These are phyloP conservation scores for Coniochaeta prunicola DNA, from an alignment of 2,329 filamentous ascomycete species.

Conservation along the genomic window DNA sequence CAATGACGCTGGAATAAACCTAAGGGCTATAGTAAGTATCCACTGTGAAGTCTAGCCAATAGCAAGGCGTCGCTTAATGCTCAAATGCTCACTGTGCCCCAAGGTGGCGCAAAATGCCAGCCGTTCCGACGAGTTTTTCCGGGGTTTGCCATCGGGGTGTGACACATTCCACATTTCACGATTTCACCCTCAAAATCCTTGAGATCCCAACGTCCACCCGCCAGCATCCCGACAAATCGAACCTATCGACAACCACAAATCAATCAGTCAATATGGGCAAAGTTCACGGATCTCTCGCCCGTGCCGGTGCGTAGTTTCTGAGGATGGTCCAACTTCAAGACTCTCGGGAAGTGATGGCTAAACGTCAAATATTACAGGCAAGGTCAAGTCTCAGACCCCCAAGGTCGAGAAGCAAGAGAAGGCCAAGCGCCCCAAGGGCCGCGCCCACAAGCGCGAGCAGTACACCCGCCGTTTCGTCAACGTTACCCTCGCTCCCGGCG, in stretches of 20 bases:
- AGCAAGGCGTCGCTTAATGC: neutral
- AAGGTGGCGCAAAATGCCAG: neutral
- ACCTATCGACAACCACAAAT: neutral
- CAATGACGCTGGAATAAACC: neutral
- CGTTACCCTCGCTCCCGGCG: slow-evolving; percentile 82
- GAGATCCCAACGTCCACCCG: neutral
- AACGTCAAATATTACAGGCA: slow-evolving; percentile 46
- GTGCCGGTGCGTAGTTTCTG: slow-evolving; percentile 51
- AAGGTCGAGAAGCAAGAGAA: slow-evolving; percentile 93
- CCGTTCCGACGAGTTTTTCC: neutral
- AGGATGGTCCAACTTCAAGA: slow-evolving; percentile 1
- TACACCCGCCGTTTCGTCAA: slow-evolving; percentile 99
- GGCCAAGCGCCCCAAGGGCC: slow-evolving; percentile 94
- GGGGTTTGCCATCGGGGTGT: slow-evolving; percentile 1
- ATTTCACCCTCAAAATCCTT: slow-evolving; percentile 1
- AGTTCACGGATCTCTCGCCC: slow-evolving; percentile 89
- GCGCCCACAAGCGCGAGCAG: slow-evolving; percentile 91
- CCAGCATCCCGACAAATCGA: neutral
- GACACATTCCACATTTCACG: neutral
- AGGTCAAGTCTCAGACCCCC: slow-evolving; percentile 95
- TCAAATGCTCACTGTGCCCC: no score
- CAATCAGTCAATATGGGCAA: slow-evolving; percentile 63
- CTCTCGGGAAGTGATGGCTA: neutral
- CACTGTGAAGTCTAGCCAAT: neutral
- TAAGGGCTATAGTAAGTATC: neutral